A percentile compares a stretch with the other conserved stretches of the same genome.
These are phyloP conservation scores for Leptosphaerulina australis DNA, from an alignment of 2,329 filamentous ascomycete genomes.

Conservation along the genomic window DNA sequence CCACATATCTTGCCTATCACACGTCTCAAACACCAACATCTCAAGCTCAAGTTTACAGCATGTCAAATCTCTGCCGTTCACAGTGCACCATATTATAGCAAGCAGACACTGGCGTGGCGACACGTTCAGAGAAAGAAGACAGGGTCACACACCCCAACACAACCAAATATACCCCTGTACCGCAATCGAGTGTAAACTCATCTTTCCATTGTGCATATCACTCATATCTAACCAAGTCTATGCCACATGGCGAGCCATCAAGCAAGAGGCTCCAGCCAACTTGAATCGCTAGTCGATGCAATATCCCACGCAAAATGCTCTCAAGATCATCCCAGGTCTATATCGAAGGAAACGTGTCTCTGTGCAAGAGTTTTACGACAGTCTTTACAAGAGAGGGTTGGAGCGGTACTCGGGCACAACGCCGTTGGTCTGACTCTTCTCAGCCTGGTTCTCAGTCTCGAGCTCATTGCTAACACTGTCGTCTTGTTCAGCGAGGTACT, in stretches of 20 bases:
- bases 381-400: conserved; percentile 65
- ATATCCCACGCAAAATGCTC: conserved; percentile 18
- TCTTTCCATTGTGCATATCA: conserved; percentile 6
- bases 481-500: conserved; percentile 82
- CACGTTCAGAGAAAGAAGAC: no score
- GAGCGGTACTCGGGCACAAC: conserved; percentile 66
- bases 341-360: conserved; percentile 10
- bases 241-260: conserved; percentile 22
- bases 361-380: conserved; percentile 64
- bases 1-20: conserved; percentile 27
- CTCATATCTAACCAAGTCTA: conserved; percentile 30
- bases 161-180: no score
- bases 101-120: no score
- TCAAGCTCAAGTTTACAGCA: not conserved
- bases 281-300: conserved; percentile 18
- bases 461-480: conserved; percentile 56
- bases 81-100: no score
- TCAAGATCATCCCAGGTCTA: conserved; percentile 15
- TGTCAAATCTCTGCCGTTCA: no score
- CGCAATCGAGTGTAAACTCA: not conserved
- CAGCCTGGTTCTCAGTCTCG: conserved; percentile 57
- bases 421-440: conserved; percentile 59
- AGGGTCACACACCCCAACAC: no score
- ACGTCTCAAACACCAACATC: not conserved
- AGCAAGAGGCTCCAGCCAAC: conserved; percentile 28